Base-by-base conservation (phyloP, 2,329 filamentous ascomycete species). In the Aureobasidium sp. region DNA sequence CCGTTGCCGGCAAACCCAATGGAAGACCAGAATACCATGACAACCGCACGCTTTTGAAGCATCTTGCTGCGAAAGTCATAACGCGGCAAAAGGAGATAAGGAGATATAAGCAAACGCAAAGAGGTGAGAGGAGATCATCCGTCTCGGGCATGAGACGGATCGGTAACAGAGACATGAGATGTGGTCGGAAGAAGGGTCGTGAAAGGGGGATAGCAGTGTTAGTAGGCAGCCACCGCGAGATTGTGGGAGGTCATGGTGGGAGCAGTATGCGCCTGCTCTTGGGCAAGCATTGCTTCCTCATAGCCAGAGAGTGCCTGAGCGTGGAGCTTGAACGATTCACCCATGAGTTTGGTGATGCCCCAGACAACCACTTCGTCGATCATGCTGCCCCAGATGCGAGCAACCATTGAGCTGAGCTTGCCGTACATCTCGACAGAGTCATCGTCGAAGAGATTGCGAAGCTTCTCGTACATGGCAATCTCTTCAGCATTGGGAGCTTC, bases 281-380 rank as follows among this genome's bases (percentile, higher is more conserved):
- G 76, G 17, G 77, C 74, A 49, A 79, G 77, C 69, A 82, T 73
- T 59, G 92, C 89, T 73, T 97, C 93, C 73, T 97, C 91, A 72
- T 96, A 97, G 74, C 93, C 92, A 67, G 93, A 85, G 37, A 99
- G 86, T 67, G 94, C 92, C 78, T 97, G 92, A 40, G 92, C 90
- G 77, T 97, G 93, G 63, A 97, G 85, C 73, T 95, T 94, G 83
- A 99, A 97, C 58, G 94, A 92, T 77, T 97, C 94, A 70, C 94
- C 94, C 89, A 97, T 96, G 56, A 97, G 85, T 73, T 95, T 91
- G 69, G 90, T 93, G 72, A 95, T 93, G 62, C 94, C 94, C 94
- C 94, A 97, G 64, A 99, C 94, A 68, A 97, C 93, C 66, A 97
- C 94, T 77, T 97, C 94, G 73, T 97, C 94, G 67, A 97, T 86